Evolutionary conservation across 2,329 filamentous ascomycete genomes (phyloP).

Genomic region (Elsinoe batatas): DNA sequence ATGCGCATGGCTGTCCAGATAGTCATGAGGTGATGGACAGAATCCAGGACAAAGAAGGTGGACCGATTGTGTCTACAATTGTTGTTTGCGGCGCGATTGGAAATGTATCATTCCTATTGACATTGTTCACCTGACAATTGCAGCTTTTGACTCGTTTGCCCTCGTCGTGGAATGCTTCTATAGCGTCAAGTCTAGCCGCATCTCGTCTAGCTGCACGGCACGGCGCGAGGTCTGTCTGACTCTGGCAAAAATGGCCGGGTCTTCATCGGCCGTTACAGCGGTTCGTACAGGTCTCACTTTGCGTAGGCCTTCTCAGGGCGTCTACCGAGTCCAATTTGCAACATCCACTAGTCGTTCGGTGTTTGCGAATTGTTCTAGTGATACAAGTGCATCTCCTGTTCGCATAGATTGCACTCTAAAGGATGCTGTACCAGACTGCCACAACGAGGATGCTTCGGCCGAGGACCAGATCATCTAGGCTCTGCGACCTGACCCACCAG

Average conservation of each 20-base stretch:
- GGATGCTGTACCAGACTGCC: background rate
- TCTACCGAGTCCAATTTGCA: background rate
- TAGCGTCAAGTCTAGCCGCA: background rate
- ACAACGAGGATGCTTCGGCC: background rate
- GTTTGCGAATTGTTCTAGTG: background rate
- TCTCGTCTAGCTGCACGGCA: background rate
- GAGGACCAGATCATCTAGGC: background rate
- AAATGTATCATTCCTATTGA: conserved; percentile 1
- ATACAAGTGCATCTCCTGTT: too few species aligned
- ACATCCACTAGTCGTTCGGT: background rate
- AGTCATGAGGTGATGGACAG: background rate
- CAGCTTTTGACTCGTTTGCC: background rate
- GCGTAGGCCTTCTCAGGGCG: background rate
- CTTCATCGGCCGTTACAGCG: background rate
- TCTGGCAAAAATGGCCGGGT: background rate
- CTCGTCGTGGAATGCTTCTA: background rate
- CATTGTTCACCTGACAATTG: conserved; percentile 9
- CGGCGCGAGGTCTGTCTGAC: background rate
- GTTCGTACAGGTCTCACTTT: conserved; percentile 5
- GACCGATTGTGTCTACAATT: background rate
- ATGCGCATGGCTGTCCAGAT: background rate
- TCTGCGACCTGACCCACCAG: background rate
- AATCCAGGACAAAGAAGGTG: background rate
- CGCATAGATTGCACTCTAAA: background rate
- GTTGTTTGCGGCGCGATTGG: conserved; percentile 7